phyloP scores from a whole-genome alignment of 331 rosid genomes.

The Rosa hybrid region DNA sequence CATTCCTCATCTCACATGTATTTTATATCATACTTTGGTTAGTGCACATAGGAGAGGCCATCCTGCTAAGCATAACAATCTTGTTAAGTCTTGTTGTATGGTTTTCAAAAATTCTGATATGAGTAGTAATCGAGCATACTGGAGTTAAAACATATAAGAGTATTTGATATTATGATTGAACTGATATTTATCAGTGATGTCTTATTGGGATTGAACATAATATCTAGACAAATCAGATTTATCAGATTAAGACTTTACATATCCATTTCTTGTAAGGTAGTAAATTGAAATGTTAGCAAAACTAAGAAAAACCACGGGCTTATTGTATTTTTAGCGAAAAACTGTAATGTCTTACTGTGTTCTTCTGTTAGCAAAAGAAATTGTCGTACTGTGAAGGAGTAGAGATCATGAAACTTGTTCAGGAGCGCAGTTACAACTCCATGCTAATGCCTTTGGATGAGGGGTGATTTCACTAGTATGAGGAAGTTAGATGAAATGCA shows the following conservation, averaged over 20 bases:
- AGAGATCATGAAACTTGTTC: background rate
- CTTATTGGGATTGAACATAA: background rate
- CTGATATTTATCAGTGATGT: too few species aligned
- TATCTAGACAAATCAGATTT: background rate
- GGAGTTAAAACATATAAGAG: background rate
- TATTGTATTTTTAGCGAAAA: background rate
- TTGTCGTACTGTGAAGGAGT: background rate
- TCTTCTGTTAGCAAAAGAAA: background rate
- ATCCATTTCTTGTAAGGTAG: background rate
- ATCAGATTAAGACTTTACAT: background rate
- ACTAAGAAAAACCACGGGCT: background rate
- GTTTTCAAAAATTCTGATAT: too few species aligned
- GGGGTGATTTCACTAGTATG: background rate
- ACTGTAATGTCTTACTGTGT: background rate
- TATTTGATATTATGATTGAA: too few species aligned
- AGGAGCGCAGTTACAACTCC: background rate
- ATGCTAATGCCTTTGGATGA: background rate
- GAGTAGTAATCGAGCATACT: background rate
- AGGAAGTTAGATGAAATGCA: background rate
- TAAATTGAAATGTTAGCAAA: background rate
- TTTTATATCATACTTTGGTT: background rate
- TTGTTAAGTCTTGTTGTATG: too few species aligned
- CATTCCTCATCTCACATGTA: background rate
- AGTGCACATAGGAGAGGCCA: background rate
- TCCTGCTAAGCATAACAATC: background rate